Percentiles rank a stretch among this genome's conserved stretches.
Conservation (phyloP, 2,329 filamentous ascomycete species). For the Sporothrix sp. region DNA sequence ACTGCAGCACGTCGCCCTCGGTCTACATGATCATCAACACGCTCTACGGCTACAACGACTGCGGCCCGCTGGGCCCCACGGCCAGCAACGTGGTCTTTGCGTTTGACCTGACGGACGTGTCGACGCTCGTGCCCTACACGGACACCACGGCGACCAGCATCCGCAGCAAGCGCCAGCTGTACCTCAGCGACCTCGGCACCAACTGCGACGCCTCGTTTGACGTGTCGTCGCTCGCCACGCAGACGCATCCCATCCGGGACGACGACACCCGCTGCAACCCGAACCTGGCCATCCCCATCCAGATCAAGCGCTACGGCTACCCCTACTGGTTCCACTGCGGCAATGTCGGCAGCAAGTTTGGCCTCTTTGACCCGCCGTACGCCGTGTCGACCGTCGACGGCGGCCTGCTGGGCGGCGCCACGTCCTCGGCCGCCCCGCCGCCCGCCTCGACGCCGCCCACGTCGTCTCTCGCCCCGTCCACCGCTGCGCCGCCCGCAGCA, state of each 20-base stretch:
- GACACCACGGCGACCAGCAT: background rate
- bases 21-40: constrained; percentile 2
- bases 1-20: background rate
- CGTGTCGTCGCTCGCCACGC: background rate
- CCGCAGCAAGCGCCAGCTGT: background rate
- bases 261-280: background rate
- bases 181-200: background rate
- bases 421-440: background rate
- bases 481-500: background rate
- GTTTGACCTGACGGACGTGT: background rate
- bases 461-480: background rate
- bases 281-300: background rate
- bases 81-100: background rate
- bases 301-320: background rate
- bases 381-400: background rate
- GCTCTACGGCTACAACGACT: background rate
- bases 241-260: background rate
- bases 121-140: constrained; percentile 1
- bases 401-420: background rate
- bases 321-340: background rate
- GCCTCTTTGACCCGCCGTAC: background rate
- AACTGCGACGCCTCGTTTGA: background rate
- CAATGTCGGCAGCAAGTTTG: constrained; percentile 2
- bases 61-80: background rate
- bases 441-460: background rate